Evolutionary conservation across 257 asterid genomes (phyloP).

Genomic region (Plantago elongata): DNA sequence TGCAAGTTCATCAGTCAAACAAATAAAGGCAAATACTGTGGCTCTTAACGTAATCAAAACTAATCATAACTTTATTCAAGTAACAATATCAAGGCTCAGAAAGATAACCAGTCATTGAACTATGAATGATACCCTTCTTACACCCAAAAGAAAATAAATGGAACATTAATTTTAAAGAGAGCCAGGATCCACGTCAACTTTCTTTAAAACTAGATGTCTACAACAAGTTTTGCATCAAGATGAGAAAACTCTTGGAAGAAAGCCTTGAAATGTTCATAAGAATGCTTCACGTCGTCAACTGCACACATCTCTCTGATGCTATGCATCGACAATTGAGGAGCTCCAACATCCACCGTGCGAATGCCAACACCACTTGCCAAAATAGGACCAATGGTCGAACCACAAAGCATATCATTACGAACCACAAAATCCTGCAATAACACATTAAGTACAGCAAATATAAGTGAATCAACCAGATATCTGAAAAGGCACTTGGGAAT

Average conservation of each 20-base stretch:
- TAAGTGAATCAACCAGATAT: neutral
- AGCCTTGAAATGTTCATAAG: conserved; percentile 79
- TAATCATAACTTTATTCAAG: no score
- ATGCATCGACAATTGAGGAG: conserved; percentile 92
- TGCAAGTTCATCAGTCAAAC: no score
- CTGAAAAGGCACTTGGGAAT: no score
- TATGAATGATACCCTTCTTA: no score
- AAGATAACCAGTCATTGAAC: no score
- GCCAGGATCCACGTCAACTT: conserved; percentile 8
- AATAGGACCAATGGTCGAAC: conserved; percentile 95
- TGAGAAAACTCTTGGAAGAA: conserved; percentile 67
- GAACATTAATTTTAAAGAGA: neutral
- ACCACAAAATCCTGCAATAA: conserved; percentile 75
- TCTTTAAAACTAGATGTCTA: conserved; percentile 41
- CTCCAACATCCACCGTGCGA: conserved; percentile 85
- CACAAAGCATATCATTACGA: conserved; percentile 85
- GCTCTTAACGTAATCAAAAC: no score
- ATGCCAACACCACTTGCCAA: conserved; percentile 91
- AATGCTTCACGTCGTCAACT: conserved; percentile 76
- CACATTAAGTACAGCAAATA: neutral
- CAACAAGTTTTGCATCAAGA: conserved; percentile 62
- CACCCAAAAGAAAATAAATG: neutral
- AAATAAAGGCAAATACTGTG: no score
- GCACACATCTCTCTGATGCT: conserved; percentile 97
- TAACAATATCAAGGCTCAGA: no score